A percentile compares a stretch with the other conserved stretches of the same genome.
phyloP scores from a whole-genome alignment of 106 monocot genomes.

The Dioscorea zingiberensis region DNA sequence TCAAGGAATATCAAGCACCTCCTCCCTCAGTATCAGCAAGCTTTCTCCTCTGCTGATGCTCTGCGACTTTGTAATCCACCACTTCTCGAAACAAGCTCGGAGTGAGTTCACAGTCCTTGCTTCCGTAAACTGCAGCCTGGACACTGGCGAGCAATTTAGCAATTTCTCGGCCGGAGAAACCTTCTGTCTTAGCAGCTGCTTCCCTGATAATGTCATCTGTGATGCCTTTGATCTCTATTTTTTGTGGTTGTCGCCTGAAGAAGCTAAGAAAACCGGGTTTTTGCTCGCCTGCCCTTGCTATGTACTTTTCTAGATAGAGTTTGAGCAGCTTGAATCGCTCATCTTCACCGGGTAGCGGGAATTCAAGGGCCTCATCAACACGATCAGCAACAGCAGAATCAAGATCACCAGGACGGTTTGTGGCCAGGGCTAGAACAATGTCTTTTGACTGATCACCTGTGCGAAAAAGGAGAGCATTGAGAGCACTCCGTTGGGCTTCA shows the following conservation, averaged over 20 bases:
- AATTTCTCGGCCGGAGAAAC: conserved; percentile 92
- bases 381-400: conserved; percentile 90
- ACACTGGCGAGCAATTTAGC: conserved; percentile 90
- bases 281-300: conserved; percentile 43
- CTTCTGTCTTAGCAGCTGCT: conserved; percentile 77
- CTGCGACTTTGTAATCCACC: conserved; percentile 93
- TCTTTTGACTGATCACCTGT: conserved; percentile 87
- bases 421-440: conserved; percentile 84
- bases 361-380: conserved; percentile 92
- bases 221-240: conserved; percentile 67
- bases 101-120: conserved; percentile 72
- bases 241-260: conserved; percentile 45
- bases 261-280: conserved; percentile 33
- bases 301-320: conserved; percentile 89
- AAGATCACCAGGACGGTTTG: conserved; percentile 93
- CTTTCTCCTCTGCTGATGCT: conserved; percentile 82
- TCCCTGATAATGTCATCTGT: conserved; percentile 70
- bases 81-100: conserved; percentile 65
- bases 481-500: conserved; percentile 74
- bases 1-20: conserved; percentile 9
- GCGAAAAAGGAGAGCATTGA: conserved; percentile 84
- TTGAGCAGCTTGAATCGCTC: conserved; percentile 84
- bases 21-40: conserved; percentile 43
- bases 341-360: conserved; percentile 81
- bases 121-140: conserved; percentile 94